These are phyloP conservation scores for Posidonia oceanica DNA, from an alignment of 116 monocot species.

Conservation along the genomic window DNA sequence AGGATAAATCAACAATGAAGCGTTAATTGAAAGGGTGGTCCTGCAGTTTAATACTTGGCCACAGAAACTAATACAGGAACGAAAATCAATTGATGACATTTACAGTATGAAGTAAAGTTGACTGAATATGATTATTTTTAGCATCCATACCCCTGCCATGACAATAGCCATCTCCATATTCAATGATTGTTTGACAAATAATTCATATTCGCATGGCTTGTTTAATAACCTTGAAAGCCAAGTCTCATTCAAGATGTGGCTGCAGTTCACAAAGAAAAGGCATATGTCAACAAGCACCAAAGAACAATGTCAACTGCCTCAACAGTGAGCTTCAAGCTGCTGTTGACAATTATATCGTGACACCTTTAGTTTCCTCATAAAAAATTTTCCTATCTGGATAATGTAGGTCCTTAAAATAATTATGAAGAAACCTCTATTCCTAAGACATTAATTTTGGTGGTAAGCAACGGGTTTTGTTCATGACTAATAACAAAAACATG, in stretches of 20 bases:
- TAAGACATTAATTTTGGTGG: no score
- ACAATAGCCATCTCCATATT: conserved; percentile 98
- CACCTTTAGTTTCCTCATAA: no score
- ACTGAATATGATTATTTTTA: neutral
- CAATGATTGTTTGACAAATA: conserved; percentile 87
- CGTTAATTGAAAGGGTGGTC: neutral
- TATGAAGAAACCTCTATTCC: no score
- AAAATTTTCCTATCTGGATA: no score
- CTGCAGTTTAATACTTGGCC: no score
- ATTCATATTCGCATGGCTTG: conserved; percentile 94
- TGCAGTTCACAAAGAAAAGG: conserved; percentile 8
- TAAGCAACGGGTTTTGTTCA: no score
- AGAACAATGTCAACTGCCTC: neutral
- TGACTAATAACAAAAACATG: no score
- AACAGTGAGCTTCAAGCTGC: no score
- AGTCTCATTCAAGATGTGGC: conserved; percentile 93
- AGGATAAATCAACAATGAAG: neutral
- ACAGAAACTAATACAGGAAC: no score
- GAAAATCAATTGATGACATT: no score
- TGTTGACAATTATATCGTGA: no score
- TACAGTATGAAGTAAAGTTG: neutral
- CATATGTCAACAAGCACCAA: neutral
- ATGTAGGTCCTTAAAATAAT: no score
- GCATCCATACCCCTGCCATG: conserved; percentile 73
- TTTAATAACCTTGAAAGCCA: conserved; percentile 87